A percentile compares a stretch with the other conserved stretches of the same genome.
Evolutionary conservation across 2,329 filamentous ascomycete genomes (phyloP).

Genomic region (Cladophialophora immunda): DNA sequence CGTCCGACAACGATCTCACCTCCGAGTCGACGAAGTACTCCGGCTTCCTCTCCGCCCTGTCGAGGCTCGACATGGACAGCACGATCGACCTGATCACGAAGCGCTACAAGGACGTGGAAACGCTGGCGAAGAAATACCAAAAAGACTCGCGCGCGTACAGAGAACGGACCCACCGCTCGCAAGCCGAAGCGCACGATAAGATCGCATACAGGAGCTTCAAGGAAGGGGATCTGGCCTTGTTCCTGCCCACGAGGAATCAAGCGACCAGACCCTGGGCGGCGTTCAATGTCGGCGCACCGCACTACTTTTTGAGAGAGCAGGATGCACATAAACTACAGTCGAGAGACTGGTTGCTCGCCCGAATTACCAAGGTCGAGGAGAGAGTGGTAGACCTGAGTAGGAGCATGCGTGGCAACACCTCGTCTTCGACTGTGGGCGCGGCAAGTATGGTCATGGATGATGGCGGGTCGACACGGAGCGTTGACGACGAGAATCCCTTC

Average conservation of each 20-base stretch:
- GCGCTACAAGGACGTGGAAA: conserved; percentile 90
- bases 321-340: conserved; percentile 84
- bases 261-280: conserved; percentile 95
- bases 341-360: conserved; percentile 94
- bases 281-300: conserved; percentile 96
- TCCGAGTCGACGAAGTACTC: conserved; percentile 77
- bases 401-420: conserved; percentile 59
- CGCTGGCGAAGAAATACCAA: conserved; percentile 91
- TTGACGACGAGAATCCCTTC: conserved; percentile 95
- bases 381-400: conserved; percentile 91
- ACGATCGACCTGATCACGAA: conserved; percentile 88
- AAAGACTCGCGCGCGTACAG: conserved; percentile 86
- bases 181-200: conserved; percentile 91
- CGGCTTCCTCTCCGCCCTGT: conserved; percentile 75
- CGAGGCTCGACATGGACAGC: conserved; percentile 81
- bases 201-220: conserved; percentile 97
- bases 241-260: conserved; percentile 93
- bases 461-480: conserved; percentile 58
- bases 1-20: conserved; percentile 71
- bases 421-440: conserved; percentile 51
- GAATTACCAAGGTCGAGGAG: conserved; percentile 90
- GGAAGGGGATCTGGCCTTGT: conserved; percentile 91
- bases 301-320: conserved; percentile 95
- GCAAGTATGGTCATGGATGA: conserved; percentile 57
- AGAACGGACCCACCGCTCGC: conserved; percentile 81